Evolutionary conservation across 75 land plant genomes (phyloP).

Genomic region (Sequoiadendron giganteum): DNA sequence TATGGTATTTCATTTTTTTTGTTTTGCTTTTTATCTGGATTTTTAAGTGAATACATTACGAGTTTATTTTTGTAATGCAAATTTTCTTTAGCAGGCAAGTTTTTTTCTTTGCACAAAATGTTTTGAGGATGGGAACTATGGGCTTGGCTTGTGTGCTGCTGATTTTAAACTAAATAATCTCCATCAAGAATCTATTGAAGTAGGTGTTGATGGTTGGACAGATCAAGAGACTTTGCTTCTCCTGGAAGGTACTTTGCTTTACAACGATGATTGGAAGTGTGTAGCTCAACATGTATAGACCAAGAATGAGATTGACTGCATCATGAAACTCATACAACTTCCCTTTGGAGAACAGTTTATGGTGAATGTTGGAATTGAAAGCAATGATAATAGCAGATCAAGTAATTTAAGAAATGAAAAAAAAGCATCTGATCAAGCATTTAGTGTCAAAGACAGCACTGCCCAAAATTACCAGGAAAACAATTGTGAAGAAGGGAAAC

Average conservation of each 20-base stretch:
- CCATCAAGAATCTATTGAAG: conserved; percentile 1
- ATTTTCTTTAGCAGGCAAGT: conserved; percentile 35
- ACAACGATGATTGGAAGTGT: conserved; percentile 85
- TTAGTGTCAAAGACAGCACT: conserved; percentile 22
- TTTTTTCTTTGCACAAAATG: conserved; percentile 57
- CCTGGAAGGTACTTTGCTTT: conserved; percentile 72
- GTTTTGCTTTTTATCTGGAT: not conserved
- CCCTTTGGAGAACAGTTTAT: conserved; percentile 84
- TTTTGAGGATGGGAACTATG: conserved; percentile 43
- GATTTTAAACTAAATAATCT: conserved; percentile 28
- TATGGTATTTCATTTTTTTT: not conserved
- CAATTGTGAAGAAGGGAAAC: conserved; percentile 11
- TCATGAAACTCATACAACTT: conserved; percentile 72
- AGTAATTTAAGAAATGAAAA: conserved; percentile 13
- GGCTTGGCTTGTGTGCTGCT: conserved; percentile 36
- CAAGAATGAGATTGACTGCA: conserved; percentile 69
- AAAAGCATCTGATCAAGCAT: conserved; percentile 8
- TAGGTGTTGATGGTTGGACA: conserved; percentile 54
- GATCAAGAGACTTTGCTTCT: conserved; percentile 77
- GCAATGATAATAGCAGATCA: not conserved
- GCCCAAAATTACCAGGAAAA: conserved; percentile 17
- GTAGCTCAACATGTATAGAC: conserved; percentile 68
- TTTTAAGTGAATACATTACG: not conserved
- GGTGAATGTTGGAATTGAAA: conserved; percentile 24
- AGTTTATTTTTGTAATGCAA: not conserved